Percentiles rank a stretch among this genome's conserved stretches.
Conservation (phyloP, 2,329 filamentous ascomycete genomes). For the Xylaria sp. region DNA sequence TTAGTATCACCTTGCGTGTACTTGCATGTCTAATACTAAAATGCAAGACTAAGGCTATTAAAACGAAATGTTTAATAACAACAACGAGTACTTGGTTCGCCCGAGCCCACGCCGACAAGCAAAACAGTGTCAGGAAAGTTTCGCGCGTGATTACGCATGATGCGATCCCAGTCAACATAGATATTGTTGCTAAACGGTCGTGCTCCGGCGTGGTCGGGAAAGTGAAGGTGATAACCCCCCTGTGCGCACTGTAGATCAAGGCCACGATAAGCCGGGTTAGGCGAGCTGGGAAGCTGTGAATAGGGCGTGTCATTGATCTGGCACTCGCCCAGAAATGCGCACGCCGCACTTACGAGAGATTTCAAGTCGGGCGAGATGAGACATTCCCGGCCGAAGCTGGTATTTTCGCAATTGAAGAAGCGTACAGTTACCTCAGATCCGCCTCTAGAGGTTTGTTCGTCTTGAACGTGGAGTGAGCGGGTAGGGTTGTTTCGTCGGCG, state of each 20-base stretch:
- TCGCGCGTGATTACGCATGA: slow-evolving; percentile 18
- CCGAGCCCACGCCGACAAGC: slow-evolving; percentile 33
- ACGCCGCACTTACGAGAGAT: slow-evolving; percentile 21
- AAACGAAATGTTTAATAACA: background rate
- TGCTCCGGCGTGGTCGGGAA: slow-evolving; percentile 23
- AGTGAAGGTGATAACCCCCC: slow-evolving; percentile 34
- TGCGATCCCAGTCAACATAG: slow-evolving; percentile 22
- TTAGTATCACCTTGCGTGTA: too few species aligned
- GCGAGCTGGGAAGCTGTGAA: background rate
- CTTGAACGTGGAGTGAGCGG: background rate
- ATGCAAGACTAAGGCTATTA: background rate
- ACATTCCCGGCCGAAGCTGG: background rate
- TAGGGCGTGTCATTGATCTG: slow-evolving; percentile 22
- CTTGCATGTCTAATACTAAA: too few species aligned
- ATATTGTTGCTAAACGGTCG: background rate
- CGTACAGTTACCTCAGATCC: slow-evolving; percentile 12
- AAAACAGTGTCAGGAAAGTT: slow-evolving; percentile 12
- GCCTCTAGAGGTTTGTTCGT: background rate
- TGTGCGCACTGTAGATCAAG: slow-evolving; percentile 9
- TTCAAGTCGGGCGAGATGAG: slow-evolving; percentile 12
- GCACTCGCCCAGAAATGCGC: slow-evolving; percentile 35
- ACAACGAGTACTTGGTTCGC: slow-evolving; percentile 12
- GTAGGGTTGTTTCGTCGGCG: slow-evolving; percentile 7
- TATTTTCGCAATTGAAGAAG: slow-evolving; percentile 31
- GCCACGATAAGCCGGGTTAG: slow-evolving; percentile 33